These are phyloP conservation scores for Rugonectria rugulosa DNA, from an alignment of 2,329 filamentous ascomycete genomes.

Conservation along the genomic window DNA sequence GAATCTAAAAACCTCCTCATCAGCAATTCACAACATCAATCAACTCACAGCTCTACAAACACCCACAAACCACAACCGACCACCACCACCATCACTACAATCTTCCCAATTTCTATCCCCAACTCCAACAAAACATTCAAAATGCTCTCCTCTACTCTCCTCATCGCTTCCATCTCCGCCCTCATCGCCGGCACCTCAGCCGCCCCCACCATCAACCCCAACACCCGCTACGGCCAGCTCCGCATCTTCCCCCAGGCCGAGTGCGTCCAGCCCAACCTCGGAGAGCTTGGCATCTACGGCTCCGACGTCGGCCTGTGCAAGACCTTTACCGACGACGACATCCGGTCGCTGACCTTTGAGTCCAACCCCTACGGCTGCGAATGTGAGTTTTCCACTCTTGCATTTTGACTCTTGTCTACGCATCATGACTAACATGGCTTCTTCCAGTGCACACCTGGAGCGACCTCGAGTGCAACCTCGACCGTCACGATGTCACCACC, in stretches of 20 bases:
- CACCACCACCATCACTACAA: too few relatives aligned
- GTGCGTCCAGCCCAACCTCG: slow-evolving; percentile 11
- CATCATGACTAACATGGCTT: neutral
- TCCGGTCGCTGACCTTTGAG: neutral
- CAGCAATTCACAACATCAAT: too few relatives aligned
- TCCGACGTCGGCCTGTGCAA: slow-evolving; percentile 2
- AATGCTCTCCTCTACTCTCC: slow-evolving; percentile 8
- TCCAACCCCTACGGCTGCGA: slow-evolving; percentile 7
- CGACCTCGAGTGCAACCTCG: neutral
- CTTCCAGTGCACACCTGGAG: neutral
- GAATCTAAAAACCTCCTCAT: too few relatives aligned
- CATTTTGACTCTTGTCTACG: neutral
- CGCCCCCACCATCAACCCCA: neutral
- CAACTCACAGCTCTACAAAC: too few relatives aligned
- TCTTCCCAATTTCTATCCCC: too few relatives aligned
- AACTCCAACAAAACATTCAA: too few relatives aligned
- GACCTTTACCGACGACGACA: neutral
- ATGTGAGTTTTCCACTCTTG: neutral
- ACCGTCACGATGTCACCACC: neutral
- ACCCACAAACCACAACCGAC: too few relatives aligned
- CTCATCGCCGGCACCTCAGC: neutral
- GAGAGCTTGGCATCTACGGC: slow-evolving; percentile 11
- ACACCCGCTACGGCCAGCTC: slow-evolving; percentile 2
- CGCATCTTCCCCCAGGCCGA: slow-evolving; percentile 5
- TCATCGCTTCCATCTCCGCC: neutral